phyloP scores from a whole-genome alignment of 73 alveolate species.

The Effrenium voratum region DNA sequence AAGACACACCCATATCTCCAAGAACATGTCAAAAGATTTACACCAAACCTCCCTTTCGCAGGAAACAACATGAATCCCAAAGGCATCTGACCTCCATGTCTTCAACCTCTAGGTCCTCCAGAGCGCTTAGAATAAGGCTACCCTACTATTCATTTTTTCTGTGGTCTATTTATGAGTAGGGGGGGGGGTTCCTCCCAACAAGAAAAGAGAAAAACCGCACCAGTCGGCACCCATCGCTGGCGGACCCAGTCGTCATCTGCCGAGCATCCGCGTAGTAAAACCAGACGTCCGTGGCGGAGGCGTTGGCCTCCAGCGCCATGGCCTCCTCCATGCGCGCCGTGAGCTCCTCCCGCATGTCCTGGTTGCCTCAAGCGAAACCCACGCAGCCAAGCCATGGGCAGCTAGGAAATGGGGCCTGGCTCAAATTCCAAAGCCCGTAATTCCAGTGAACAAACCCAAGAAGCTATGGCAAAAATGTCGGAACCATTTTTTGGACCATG shows the following conservation, averaged over 20 bases:
- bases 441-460: no score
- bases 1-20: no score
- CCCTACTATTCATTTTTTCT: no score
- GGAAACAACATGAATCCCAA: no score
- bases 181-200: background rate
- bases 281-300: constrained; percentile 45
- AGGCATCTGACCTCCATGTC: no score
- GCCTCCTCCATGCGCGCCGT: constrained; percentile 13
- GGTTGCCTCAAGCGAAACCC: background rate
- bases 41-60: no score
- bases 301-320: constrained; percentile 48
- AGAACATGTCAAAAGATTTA: no score
- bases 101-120: no score
- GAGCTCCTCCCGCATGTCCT: background rate
- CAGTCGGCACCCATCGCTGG: background rate
- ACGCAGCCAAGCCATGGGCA: background rate
- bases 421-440: no score
- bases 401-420: background rate
- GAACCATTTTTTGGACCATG: no score
- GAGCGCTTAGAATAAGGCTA: no score
- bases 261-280: constrained; percentile 12
- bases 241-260: background rate
- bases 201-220: background rate
- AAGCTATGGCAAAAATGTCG: no score
- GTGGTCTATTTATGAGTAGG: background rate